A percentile compares a stretch with the other conserved stretches of the same genome.
These are phyloP conservation scores for Cyberlindnera maritima DNA, from an alignment of 805 yeast genomes.

Conservation along the genomic window DNA sequence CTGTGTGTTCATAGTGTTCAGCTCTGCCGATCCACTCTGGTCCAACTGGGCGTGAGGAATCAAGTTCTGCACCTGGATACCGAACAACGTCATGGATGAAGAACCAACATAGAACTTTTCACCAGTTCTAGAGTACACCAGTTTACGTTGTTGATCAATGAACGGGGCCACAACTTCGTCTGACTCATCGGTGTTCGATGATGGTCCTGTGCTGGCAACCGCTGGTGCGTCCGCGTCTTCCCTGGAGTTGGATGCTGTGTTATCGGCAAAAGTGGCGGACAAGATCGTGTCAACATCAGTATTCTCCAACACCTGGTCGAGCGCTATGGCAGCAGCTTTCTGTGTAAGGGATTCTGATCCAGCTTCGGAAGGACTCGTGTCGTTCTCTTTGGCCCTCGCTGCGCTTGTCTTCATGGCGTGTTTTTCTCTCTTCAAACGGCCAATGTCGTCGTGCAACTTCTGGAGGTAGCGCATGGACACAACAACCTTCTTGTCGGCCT, in stretches of 20 bases:
- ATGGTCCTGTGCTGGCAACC: not conserved
- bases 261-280: constrained; percentile 26
- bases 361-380: not conserved
- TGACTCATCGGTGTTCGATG: not conserved
- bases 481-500: constrained; percentile 69
- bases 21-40: constrained; percentile 24
- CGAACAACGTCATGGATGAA: constrained; percentile 79
- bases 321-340: constrained; percentile 1
- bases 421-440: constrained; percentile 63
- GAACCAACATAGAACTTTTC: constrained; percentile 76
- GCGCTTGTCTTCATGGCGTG: constrained; percentile 41
- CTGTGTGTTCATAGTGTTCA: constrained; percentile 22
- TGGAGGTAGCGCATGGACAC: constrained; percentile 69
- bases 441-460: constrained; percentile 65
- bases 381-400: constrained; percentile 8
- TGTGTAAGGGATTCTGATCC: not conserved
- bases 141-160: constrained; percentile 65
- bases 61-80: constrained; percentile 70
- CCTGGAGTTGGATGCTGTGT: constrained; percentile 26
- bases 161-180: constrained; percentile 62
- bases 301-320: constrained; percentile 22
- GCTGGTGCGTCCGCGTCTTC: constrained; percentile 2
- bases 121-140: constrained; percentile 73
- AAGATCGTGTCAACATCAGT: constrained; percentile 25
- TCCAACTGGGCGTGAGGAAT: constrained; percentile 29